phyloP scores from a whole-genome alignment of 2,329 filamentous ascomycete genomes.

The Trichoderma cornu-damae region DNA sequence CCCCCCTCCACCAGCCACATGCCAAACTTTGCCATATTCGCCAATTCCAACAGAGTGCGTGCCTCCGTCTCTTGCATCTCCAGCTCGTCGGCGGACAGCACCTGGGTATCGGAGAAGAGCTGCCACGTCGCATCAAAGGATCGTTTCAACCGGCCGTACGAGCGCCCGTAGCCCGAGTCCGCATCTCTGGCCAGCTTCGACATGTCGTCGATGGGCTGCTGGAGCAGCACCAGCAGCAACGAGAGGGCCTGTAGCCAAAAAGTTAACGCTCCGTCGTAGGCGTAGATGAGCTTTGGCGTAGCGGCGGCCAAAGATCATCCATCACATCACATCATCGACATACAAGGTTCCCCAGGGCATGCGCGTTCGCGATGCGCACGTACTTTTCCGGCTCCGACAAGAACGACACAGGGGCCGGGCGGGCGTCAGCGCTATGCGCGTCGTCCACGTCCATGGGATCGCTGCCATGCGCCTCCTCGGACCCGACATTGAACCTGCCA shows the following conservation, averaged over 20 bases:
- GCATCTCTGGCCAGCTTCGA: constrained; percentile 31
- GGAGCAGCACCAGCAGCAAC: constrained; percentile 36
- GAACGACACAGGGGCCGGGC: constrained; percentile 31
- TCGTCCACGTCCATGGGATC: constrained; percentile 35
- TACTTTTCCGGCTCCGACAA: constrained; percentile 35
- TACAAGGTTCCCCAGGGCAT: constrained; percentile 40
- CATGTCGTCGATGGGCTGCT: constrained; percentile 35
- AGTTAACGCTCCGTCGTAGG: not conserved
- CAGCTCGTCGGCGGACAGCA: constrained; percentile 34
- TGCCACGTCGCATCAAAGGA: constrained; percentile 33
- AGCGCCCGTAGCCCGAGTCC: constrained; percentile 32
- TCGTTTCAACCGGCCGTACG: constrained; percentile 30
- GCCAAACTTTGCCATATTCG: constrained; percentile 46
- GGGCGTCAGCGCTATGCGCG: constrained; percentile 27
- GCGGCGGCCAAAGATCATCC: not conserved
- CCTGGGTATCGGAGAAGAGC: constrained; percentile 32
- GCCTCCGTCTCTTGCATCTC: constrained; percentile 32
- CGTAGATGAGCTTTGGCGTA: not conserved
- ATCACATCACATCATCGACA: constrained; percentile 22
- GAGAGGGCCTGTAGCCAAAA: constrained; percentile 34
- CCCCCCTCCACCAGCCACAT: constrained; percentile 37
- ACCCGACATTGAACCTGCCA: constrained; percentile 28
- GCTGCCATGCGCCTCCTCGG: constrained; percentile 24
- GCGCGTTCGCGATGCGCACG: constrained; percentile 35
- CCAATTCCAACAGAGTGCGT: constrained; percentile 39